Base-by-base conservation (phyloP, 179 eudicot genomes). In the Monotropa hypopitys region DNA sequence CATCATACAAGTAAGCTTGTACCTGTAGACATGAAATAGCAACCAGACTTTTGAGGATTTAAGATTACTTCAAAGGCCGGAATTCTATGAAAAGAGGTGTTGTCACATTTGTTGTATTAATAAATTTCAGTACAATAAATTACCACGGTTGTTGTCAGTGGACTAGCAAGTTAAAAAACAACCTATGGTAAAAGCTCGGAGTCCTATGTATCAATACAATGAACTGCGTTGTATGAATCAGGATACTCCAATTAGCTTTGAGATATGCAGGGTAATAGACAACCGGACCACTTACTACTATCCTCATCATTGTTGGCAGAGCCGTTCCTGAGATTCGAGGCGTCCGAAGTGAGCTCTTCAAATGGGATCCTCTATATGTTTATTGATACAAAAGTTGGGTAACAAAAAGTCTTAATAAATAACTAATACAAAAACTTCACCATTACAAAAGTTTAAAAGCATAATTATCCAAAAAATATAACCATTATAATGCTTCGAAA, bases 1-100 rank as follows among this genome's bases (percentile, higher is more conserved):
- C 98, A 88, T 94, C 98, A 80, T 88, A 94, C 82, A 94, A 83
- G 80, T 94, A 90, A 72, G 98, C 98, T 94, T 94, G 98, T 74
- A 94, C 98, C 98, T 94, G 51, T 76, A 78, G 38, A 50, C 21
- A 70, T 49, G 4, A 76, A 49, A 30, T 30, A 72, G 35, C 7
- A 79, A 70, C 45, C 30, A 72, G 46, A 82, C 8, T 33, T 76
- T 3, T 8, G 40, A 21, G 61, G 57, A 76, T 20, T 45, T 26
- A 18, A 49, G 23, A 72, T 28, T 50, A 72, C 43, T 50, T 72
- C 4, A 0, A 49, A 72, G 43, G 56, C 38, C 40, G 35, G 59
- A 72, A 20, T 32, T 10, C 74, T 13, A 72, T 2, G 38, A 72
- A 72, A 72, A 30, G 6, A 30, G 38, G 57, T 26, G 15, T 3